Evolutionary conservation across 805 yeast genomes (phyloP).

Genomic region (Starmera amethionina): DNA sequence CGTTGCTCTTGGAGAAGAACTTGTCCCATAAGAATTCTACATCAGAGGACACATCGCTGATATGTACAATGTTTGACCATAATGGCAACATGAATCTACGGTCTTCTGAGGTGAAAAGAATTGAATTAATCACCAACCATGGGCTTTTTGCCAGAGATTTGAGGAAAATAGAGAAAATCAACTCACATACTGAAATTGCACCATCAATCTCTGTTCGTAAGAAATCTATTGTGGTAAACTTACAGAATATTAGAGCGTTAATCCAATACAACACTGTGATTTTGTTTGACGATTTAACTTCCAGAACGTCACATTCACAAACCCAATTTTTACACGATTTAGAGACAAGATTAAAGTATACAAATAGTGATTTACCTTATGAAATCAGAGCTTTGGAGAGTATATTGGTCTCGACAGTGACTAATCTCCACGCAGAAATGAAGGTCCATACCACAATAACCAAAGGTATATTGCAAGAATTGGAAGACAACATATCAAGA

Average conservation of each 20-base stretch:
- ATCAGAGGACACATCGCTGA: slow-evolving; percentile 32
- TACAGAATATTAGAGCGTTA: slow-evolving; percentile 73
- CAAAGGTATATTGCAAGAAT: slow-evolving; percentile 58
- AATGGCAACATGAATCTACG: slow-evolving; percentile 62
- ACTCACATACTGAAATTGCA: slow-evolving; percentile 54
- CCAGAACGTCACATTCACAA: slow-evolving; percentile 52
- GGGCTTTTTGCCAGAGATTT: slow-evolving; percentile 83
- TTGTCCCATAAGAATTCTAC: slow-evolving; percentile 25
- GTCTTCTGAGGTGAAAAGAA: slow-evolving; percentile 64
- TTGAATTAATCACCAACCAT: slow-evolving; percentile 62
- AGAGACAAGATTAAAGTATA: slow-evolving; percentile 50
- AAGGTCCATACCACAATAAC: slow-evolving; percentile 73
- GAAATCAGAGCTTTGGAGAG: slow-evolving; percentile 89
- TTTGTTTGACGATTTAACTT: slow-evolving; percentile 63
- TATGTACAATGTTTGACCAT: slow-evolving; percentile 74
- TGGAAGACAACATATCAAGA: slow-evolving; percentile 77
- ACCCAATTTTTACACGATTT: slow-evolving; percentile 76
- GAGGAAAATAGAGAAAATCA: slow-evolving; percentile 70
- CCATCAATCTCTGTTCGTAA: slow-evolving; percentile 74
- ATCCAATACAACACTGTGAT: slow-evolving; percentile 62
- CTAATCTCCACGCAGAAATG: slow-evolving; percentile 78
- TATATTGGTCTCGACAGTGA: slow-evolving; percentile 68
- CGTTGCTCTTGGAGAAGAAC: slow-evolving; percentile 27
- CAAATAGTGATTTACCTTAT: slow-evolving; percentile 52
- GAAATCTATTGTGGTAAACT: slow-evolving; percentile 59